Evolutionary conservation across 768 basidiomycete genomes (phyloP).

Genomic region (Termitomyces titanicus): DNA sequence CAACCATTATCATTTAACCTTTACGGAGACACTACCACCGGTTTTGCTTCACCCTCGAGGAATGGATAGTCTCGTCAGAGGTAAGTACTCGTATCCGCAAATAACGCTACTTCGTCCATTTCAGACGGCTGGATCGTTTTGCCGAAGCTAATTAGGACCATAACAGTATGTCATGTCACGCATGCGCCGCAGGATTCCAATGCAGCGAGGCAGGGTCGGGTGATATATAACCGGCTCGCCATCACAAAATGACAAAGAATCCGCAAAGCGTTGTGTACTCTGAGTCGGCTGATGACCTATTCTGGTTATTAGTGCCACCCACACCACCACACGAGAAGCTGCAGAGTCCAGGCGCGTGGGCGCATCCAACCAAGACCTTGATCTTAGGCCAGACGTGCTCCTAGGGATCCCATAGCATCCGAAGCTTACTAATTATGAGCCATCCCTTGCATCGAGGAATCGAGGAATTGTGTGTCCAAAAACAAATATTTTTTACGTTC

Average conservation of each 20-base stretch:
- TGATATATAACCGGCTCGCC: constrained; percentile 1
- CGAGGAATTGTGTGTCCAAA: neutral
- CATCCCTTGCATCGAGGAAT: constrained; percentile 5
- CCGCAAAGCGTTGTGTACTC: neutral
- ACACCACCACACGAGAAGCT: neutral
- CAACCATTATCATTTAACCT: neutral
- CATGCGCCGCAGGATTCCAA: neutral
- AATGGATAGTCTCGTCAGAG: neutral
- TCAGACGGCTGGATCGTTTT: neutral
- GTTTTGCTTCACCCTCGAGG: neutral
- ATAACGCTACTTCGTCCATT: neutral
- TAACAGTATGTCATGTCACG: neutral
- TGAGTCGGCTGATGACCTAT: neutral
- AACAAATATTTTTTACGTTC: neutral
- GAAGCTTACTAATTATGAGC: neutral
- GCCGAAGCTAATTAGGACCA: neutral
- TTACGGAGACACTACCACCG: constrained; percentile 3
- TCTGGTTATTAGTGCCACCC: neutral
- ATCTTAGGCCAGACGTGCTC: neutral
- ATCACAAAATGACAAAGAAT: neutral
- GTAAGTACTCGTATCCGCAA: neutral
- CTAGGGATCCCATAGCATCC: neutral
- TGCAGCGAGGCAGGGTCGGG: constrained; percentile 1
- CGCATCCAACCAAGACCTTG: constrained; percentile 8
- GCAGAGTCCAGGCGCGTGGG: neutral